phyloP scores from a whole-genome alignment of 345 rosid genomes.

The Pseudoturritis turrita region DNA sequence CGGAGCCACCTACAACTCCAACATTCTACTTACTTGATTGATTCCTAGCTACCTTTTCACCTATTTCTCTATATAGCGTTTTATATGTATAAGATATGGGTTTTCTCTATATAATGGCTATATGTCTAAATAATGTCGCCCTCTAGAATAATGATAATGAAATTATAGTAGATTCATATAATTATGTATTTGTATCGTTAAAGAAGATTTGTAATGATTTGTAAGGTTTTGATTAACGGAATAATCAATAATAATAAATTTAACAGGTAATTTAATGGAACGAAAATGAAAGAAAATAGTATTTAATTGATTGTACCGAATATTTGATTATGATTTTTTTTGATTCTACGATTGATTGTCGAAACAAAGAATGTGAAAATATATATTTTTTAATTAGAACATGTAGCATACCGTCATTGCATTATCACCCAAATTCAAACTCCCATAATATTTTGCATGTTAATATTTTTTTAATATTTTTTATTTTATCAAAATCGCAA shows the following conservation, averaged over 20 bases:
- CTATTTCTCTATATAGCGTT: neutral
- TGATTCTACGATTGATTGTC: too few species aligned
- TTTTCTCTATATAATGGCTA: slow-evolving; percentile 17
- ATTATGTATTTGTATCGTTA: neutral
- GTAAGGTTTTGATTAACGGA: slow-evolving; percentile 7
- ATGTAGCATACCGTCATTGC: too few species aligned
- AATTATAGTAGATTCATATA: neutral
- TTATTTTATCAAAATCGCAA: too few species aligned
- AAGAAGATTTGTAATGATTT: slow-evolving; percentile 4
- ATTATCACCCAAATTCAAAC: neutral
- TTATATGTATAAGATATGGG: neutral
- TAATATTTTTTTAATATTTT: too few species aligned
- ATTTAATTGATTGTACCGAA: too few species aligned
- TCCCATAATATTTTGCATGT: too few species aligned
- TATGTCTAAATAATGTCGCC: slow-evolving; percentile 19
- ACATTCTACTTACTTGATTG: slow-evolving; percentile 45
- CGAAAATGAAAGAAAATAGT: too few species aligned
- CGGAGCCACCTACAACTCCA: slow-evolving; percentile 56
- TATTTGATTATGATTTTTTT: neutral
- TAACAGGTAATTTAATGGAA: neutral
- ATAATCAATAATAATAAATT: neutral
- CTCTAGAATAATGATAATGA: neutral
- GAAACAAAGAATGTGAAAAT: too few species aligned
- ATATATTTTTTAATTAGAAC: too few species aligned
- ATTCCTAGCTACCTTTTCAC: neutral